Evolutionary conservation across 495 filamentous ascomycete genomes (phyloP).

Genomic region (Talaromyces proteolyticus): DNA sequence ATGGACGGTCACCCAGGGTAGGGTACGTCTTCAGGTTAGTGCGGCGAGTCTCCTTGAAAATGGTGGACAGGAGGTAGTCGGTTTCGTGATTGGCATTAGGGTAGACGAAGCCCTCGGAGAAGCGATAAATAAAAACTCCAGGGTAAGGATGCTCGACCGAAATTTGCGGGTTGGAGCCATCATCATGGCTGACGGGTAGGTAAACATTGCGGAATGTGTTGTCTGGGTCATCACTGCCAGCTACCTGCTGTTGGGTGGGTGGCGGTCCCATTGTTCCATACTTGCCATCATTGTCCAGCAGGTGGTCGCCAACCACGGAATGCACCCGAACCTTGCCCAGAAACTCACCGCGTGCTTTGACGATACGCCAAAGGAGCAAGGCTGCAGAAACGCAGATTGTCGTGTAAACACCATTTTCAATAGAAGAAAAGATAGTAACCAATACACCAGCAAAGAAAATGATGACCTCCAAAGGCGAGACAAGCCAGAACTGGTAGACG

Average conservation of each 20-base stretch:
- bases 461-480: slow-evolving; percentile 81
- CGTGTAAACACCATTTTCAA: slow-evolving; percentile 90
- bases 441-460: slow-evolving; percentile 95
- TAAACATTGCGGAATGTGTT: slow-evolving; percentile 64
- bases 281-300: slow-evolving; percentile 56
- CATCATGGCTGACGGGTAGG: slow-evolving; percentile 80
- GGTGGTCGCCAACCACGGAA: slow-evolving; percentile 79
- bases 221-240: slow-evolving; percentile 13
- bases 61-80: slow-evolving; percentile 66
- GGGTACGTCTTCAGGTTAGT: slow-evolving; percentile 62
- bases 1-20: slow-evolving; percentile 78
- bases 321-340: slow-evolving; percentile 84
- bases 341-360: slow-evolving; percentile 82
- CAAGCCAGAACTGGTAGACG: slow-evolving; percentile 92
- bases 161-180: slow-evolving; percentile 87
- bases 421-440: slow-evolving; percentile 80
- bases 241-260: slow-evolving; percentile 24
- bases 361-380: slow-evolving; percentile 78
- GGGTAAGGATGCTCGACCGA: slow-evolving; percentile 77
- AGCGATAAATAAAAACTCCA: slow-evolving; percentile 96
- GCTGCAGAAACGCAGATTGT: slow-evolving; percentile 71
- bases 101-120: slow-evolving; percentile 95
- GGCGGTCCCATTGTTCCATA: slow-evolving; percentile 47
- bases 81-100: slow-evolving; percentile 91
- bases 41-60: slow-evolving; percentile 71